Evolutionary conservation across 352 stramenopile species (phyloP), one percentile per base, ranked within the genome.

Genomic region (Globisporangium rhizosaccharum): DNA sequence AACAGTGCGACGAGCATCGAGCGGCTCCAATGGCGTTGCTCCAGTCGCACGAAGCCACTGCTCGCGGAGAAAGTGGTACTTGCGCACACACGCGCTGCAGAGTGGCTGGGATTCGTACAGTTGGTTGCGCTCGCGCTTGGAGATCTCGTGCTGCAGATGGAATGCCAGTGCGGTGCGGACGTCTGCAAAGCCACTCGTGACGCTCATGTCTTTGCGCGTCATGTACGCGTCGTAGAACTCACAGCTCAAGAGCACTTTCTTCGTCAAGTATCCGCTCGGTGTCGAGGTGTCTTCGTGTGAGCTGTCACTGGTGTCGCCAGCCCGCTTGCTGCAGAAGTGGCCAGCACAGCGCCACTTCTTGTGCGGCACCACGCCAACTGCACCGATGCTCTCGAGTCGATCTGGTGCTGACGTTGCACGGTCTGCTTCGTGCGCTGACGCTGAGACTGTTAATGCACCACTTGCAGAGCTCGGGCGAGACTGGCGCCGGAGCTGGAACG

Each of bases 201-300:
- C 53, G 42, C 77, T 87, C 56, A 76, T 64, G 56, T 85, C 74
- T 18, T 68, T 57, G 10, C 62, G 66, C 5, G 45, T 63, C 25
- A 69, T 57, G 59, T 74, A 85, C 41, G 72, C 62, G 28, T 87
- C 70, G 61, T 72, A 83, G 45, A 89, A 90, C 33, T 86, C 75
- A 49, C 79, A 90, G 61, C 75, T 87, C 33, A 82, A 66, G 23
- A 88, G 9, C 33, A 87, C 68, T 48, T 88, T 89, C 51, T 85
- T 86, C n/a, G 72, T 87, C 12, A 87, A 53, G 60, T 71, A 82
- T 1, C 73, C 76, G 2, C 75, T 73, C 23, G 79, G 68, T 41
- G 72, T 33, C 1, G 0, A 48, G 51, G 8, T 42, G 68, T 12
- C 52, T 41, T 62, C 36, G 64, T 68, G 15, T 44, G 14, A 10